A percentile compares a stretch with the other conserved stretches of the same genome.
Evolutionary conservation across 305 asterid species (phyloP).

Genomic region (Fraxinus xanthoxyloides): DNA sequence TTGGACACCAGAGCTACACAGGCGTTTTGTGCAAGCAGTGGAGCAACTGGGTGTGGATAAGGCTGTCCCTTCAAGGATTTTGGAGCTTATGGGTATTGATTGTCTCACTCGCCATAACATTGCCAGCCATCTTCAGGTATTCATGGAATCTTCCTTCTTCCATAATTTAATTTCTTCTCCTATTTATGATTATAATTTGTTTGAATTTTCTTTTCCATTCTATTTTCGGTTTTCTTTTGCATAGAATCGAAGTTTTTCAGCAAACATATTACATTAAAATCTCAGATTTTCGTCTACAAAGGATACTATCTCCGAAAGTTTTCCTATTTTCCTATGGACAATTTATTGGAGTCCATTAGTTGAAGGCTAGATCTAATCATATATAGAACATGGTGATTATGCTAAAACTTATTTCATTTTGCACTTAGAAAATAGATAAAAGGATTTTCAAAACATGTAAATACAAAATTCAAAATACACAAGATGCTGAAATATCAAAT

Average conservation of each 20-base stretch:
- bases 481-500: constrained; percentile 8
- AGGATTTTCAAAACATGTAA: background rate
- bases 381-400: background rate
- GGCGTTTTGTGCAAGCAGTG: constrained; percentile 87
- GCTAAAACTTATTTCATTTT: background rate
- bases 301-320: background rate
- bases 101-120: constrained; percentile 96
- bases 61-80: constrained; percentile 90
- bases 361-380: background rate
- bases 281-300: background rate
- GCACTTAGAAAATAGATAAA: background rate
- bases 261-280: background rate
- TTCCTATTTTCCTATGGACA: background rate
- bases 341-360: background rate
- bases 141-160: background rate
- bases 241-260: background rate
- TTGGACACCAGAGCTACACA: constrained; percentile 95
- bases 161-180: background rate
- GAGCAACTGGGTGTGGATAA: constrained; percentile 90
- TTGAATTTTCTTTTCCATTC: background rate
- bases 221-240: background rate
- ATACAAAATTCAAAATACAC: background rate
- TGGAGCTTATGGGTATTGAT: constrained; percentile 89
- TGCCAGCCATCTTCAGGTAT: constrained; percentile 96
- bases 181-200: background rate